These are phyloP conservation scores for Boletus huronensis DNA, from an alignment of 768 basidiomycete genomes.

Conservation along the genomic window DNA sequence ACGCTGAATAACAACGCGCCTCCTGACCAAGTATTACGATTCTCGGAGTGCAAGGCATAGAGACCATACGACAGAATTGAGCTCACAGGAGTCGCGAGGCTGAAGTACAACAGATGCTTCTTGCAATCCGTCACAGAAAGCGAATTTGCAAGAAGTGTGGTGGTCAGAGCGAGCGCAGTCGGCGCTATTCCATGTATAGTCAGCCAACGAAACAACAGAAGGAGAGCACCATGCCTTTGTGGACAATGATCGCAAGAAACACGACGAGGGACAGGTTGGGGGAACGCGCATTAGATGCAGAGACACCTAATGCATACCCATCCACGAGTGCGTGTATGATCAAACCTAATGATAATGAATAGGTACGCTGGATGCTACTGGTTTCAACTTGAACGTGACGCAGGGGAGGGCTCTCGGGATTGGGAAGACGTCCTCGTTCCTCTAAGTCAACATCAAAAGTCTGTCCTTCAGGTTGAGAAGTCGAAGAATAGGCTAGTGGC, in stretches of 20 bases:
- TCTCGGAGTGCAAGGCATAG: slow-evolving; percentile 46
- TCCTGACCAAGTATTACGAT: slow-evolving; percentile 58
- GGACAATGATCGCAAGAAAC: slow-evolving; percentile 86
- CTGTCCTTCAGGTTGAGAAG: slow-evolving; percentile 14
- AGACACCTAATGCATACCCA: slow-evolving; percentile 88
- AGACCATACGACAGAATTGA: slow-evolving; percentile 74
- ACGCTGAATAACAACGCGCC: slow-evolving; percentile 83
- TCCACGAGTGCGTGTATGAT: slow-evolving; percentile 88
- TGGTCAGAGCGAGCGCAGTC: slow-evolving; percentile 84
- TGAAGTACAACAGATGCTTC: slow-evolving; percentile 74
- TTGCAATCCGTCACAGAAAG: slow-evolving; percentile 66
- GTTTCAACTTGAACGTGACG: slow-evolving; percentile 1
- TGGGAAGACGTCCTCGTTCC: slow-evolving; percentile 44
- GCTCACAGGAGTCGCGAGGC: slow-evolving; percentile 77
- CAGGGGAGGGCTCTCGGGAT: slow-evolving; percentile 13
- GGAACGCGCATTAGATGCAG: slow-evolving; percentile 43
- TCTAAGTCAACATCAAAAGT: slow-evolving; percentile 62
- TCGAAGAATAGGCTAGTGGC: slow-evolving; percentile 17
- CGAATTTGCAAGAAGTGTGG: slow-evolving; percentile 76
- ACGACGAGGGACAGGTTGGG: slow-evolving; percentile 72
- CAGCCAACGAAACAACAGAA: slow-evolving; percentile 1
- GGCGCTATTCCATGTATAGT: slow-evolving; percentile 56
- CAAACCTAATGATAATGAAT: slow-evolving; percentile 80
- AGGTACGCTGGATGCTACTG: slow-evolving; percentile 41
- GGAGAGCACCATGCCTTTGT: slow-evolving; percentile 62